These are phyloP conservation scores for Haematococcus sp. DNA, from an alignment of 139 green algal genomes.

Conservation along the genomic window DNA sequence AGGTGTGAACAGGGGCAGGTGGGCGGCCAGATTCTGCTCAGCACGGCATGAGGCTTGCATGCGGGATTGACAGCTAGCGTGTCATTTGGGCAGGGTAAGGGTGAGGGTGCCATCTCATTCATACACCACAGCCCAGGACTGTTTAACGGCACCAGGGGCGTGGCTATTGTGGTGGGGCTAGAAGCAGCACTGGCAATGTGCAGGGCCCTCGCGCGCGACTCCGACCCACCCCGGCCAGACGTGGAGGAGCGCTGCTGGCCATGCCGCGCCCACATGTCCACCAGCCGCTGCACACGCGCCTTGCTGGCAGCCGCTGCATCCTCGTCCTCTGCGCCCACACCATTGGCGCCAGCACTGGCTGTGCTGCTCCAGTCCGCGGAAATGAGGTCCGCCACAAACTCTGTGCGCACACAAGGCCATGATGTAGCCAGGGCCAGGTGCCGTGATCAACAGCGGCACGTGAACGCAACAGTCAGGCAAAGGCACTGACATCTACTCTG, in stretches of 20 bases:
- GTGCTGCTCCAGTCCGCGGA: conserved; percentile 53
- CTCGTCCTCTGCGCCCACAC: conserved; percentile 20
- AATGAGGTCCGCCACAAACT: conserved; percentile 91
- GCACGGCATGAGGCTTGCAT: background rate
- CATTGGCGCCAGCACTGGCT: background rate
- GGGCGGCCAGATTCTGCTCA: background rate
- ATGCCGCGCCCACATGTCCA: conserved; percentile 19
- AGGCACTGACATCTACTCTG: too few species aligned
- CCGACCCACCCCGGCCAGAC: too few species aligned
- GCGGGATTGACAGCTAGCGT: background rate
- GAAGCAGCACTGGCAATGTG: too few species aligned
- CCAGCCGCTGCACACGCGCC: conserved; percentile 17
- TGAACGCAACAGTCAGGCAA: too few species aligned
- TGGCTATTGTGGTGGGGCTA: too few species aligned
- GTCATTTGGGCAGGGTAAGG: too few species aligned
- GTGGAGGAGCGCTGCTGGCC: background rate
- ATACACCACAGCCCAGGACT: too few species aligned
- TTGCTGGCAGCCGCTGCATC: conserved; percentile 26
- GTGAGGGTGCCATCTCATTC: too few species aligned
- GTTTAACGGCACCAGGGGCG: too few species aligned
- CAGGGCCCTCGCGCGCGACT: too few species aligned
- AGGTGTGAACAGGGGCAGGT: too few species aligned
- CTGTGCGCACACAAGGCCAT: conserved; percentile 17
- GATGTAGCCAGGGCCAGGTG: background rate
- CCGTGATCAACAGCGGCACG: background rate